These are phyloP conservation scores for Exidia glandulosa DNA, from an alignment of 768 basidiomycete genomes.

Conservation along the genomic window DNA sequence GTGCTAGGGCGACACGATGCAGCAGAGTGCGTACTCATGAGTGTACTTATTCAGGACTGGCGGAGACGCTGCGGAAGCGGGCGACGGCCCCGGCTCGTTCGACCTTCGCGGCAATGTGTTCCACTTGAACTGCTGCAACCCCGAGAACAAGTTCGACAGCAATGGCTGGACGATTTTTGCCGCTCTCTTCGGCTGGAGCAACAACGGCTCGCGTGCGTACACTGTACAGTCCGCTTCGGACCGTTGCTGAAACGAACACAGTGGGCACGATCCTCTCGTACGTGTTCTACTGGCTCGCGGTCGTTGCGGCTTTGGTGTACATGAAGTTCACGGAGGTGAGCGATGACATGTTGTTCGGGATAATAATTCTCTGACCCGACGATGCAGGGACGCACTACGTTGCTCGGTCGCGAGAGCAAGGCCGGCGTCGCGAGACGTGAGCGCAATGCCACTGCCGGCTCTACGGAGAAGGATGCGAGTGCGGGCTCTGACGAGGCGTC, in stretches of 20 bases:
- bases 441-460: neutral
- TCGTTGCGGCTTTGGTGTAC: conserved; percentile 52
- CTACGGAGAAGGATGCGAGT: neutral
- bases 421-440: neutral
- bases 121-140: conserved; percentile 76
- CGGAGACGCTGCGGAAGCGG: conserved; percentile 52
- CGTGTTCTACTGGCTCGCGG: conserved; percentile 86
- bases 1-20: neutral
- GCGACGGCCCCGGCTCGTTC: conserved; percentile 75
- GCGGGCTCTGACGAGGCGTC: neutral
- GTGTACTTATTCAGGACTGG: conserved; percentile 54
- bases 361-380: conserved; percentile 7
- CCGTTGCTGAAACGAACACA: conserved; percentile 10
- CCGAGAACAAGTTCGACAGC: conserved; percentile 37
- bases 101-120: conserved; percentile 75
- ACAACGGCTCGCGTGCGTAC: conserved; percentile 56
- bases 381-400: conserved; percentile 47
- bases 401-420: conserved; percentile 39
- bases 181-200: conserved; percentile 82
- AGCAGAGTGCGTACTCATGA: conserved; percentile 4
- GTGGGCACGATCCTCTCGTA: conserved; percentile 78
- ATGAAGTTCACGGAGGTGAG: conserved; percentile 44
- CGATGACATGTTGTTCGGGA: conserved; percentile 1
- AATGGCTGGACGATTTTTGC: conserved; percentile 75
- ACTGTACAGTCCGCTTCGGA: neutral